Base-by-base conservation (phyloP, 2,329 filamentous ascomycete species). In the Fusarium tupiense region DNA sequence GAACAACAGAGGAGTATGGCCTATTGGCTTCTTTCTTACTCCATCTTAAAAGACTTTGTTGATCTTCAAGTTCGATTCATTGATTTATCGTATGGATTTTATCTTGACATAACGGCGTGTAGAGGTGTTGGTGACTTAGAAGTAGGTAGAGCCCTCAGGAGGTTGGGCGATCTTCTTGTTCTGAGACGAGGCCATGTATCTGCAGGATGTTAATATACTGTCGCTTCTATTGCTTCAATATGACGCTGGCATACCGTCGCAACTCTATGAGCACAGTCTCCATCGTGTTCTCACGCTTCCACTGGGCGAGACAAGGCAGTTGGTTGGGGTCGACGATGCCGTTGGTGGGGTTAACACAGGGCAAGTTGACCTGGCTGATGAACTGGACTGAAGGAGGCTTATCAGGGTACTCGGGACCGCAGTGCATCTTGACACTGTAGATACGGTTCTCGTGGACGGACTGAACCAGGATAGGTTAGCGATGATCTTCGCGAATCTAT, bases 401-500 rank as follows among this genome's bases (percentile, higher is more conserved):
- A 82, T 98, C 95, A 60, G 96, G 96, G 83, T 99, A 99, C 66
- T 93, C 87, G 56, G 91, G 88, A 72, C 95, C 95, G 86, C 96
- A 99, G 86, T 97, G 93, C 86, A 99, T 98, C 85, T 96, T 97
- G 79, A 99, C 90, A 77, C 94, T 97, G 88, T 99, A 99, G 86
- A 99, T 99, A 80, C 96, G 93, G 86, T 99, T 99, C 88, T 99
- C 96, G 83, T 98, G 96, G 72, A 92, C 95, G 84, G 95, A 97
- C 94, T 96, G 80, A 46, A 19, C 44, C 43, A 46, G 20, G 37
- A 44, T 62, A 46, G 52, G 58, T 77, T 70, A 76, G 66, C 43
- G 35, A 35, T 50, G 44, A 40, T 53, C 38, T 26, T 47, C 33
- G 33, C 16, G 52, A 50, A 35, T 56, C n/a, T 29, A 19, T 20